These are phyloP conservation scores for Pichia sp. DNA, from an alignment of 1,139 yeast species.

Conservation along the genomic window DNA sequence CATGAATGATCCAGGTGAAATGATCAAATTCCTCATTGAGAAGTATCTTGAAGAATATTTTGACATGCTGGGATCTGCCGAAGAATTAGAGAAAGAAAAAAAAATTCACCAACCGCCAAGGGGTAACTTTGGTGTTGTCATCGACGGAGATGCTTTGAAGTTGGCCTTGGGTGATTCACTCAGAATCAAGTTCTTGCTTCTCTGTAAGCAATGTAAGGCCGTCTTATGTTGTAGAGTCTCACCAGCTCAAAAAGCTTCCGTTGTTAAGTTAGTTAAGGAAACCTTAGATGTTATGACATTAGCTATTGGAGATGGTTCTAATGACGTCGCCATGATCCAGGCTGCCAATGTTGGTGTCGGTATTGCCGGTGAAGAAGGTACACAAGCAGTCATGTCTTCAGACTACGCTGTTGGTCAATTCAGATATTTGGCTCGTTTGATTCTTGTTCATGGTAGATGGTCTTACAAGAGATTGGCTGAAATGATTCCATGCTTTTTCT, in stretches of 20 bases:
- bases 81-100: constrained; percentile 58
- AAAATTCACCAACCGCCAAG: constrained; percentile 74
- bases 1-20: constrained; percentile 37
- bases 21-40: constrained; percentile 54
- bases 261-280: constrained; percentile 81
- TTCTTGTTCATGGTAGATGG: constrained; percentile 95
- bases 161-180: constrained; percentile 58
- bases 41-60: constrained; percentile 62
- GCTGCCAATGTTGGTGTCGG: constrained; percentile 98
- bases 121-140: constrained; percentile 73
- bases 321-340: constrained; percentile 98
- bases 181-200: constrained; percentile 63
- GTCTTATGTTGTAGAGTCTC: constrained; percentile 95
- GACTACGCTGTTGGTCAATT: constrained; percentile 97
- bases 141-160: constrained; percentile 90
- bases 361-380: constrained; percentile 97
- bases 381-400: constrained; percentile 97
- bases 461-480: constrained; percentile 86
- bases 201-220: constrained; percentile 91
- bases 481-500: constrained; percentile 92
- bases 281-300: constrained; percentile 82
- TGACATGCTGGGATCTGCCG: constrained; percentile 55
- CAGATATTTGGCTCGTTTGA: constrained; percentile 69
- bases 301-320: constrained; percentile 97
- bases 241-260: constrained; percentile 95